phyloP scores from a whole-genome alignment of 78 protist species.

The Pigoraptor vietnamica region DNA sequence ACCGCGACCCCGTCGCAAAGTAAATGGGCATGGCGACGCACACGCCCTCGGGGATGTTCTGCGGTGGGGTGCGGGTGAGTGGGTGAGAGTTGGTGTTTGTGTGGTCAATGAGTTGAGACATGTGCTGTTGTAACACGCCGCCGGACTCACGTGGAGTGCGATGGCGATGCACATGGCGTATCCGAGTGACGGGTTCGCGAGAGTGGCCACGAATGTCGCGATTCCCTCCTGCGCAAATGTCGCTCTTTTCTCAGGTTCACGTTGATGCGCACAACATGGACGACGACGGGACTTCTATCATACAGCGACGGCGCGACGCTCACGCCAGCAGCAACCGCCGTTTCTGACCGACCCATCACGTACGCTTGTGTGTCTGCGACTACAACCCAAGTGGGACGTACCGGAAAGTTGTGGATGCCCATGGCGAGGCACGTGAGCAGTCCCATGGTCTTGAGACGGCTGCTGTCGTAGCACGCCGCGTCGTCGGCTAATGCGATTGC shows the following conservation, averaged over 20 bases:
- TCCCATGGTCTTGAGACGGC: constrained; percentile 25
- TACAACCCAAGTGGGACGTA: neutral
- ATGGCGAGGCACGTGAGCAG: constrained; percentile 54
- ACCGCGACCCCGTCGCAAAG: constrained; percentile 37
- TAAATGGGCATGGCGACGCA: constrained; percentile 64
- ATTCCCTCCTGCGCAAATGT: constrained; percentile 31
- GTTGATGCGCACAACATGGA: neutral
- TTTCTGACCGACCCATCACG: neutral
- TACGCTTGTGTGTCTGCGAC: neutral
- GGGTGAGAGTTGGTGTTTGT: neutral
- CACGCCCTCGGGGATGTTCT: constrained; percentile 74
- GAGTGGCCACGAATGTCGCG: constrained; percentile 64
- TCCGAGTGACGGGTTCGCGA: constrained; percentile 48
- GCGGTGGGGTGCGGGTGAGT: constrained; percentile 16
- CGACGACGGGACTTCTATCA: neutral
- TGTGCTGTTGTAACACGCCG: neutral
- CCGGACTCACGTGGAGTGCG: neutral
- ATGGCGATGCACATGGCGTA: constrained; percentile 27
- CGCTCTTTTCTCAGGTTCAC: neutral
- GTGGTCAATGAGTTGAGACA: neutral
- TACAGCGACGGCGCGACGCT: neutral
- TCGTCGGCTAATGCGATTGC: neutral
- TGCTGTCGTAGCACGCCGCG: neutral
- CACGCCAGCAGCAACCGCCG: neutral
- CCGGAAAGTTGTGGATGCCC: constrained; percentile 68